phyloP scores from a whole-genome alignment of 768 basidiomycete genomes.

The Lactarius hatsudake region DNA sequence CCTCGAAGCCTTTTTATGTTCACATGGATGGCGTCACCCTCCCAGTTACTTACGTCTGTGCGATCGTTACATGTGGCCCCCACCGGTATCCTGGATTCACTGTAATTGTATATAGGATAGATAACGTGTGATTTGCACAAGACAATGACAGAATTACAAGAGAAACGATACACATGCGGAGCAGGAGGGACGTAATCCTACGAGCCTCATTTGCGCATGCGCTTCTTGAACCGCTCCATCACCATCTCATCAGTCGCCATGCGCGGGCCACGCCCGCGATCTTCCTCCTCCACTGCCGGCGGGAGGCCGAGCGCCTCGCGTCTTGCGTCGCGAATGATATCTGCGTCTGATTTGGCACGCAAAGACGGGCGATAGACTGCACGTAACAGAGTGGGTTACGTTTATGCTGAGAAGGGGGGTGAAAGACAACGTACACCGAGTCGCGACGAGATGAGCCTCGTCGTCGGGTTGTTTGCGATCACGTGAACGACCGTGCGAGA shows the following conservation, averaged over 20 bases:
- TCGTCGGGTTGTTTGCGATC: slow-evolving; percentile 51
- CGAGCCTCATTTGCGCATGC: slow-evolving; percentile 70
- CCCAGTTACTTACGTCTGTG: too few relatives aligned
- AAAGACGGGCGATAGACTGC: slow-evolving; percentile 83
- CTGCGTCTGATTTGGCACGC: slow-evolving; percentile 80
- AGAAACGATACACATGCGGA: neutral
- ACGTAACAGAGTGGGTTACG: neutral
- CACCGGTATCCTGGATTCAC: neutral
- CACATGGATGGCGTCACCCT: neutral
- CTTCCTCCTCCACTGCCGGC: slow-evolving; percentile 45
- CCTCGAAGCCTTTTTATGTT: neutral
- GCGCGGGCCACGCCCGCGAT: slow-evolving; percentile 50
- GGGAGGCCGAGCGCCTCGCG: slow-evolving; percentile 80
- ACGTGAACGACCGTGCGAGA: slow-evolving; percentile 70
- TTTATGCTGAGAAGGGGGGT: slow-evolving; percentile 14
- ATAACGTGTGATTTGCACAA: neutral
- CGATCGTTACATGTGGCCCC: neutral
- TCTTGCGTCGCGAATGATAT: slow-evolving; percentile 85
- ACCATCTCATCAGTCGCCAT: slow-evolving; percentile 92
- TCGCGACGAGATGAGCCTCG: slow-evolving; percentile 81
- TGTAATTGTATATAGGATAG: neutral
- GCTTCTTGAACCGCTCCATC: slow-evolving; percentile 97
- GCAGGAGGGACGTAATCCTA: neutral
- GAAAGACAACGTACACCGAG: slow-evolving; percentile 65
- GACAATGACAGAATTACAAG: neutral